Base-by-base conservation (phyloP, 2,329 filamentous ascomycete species). In the Hirsutella minnesotensis region DNA sequence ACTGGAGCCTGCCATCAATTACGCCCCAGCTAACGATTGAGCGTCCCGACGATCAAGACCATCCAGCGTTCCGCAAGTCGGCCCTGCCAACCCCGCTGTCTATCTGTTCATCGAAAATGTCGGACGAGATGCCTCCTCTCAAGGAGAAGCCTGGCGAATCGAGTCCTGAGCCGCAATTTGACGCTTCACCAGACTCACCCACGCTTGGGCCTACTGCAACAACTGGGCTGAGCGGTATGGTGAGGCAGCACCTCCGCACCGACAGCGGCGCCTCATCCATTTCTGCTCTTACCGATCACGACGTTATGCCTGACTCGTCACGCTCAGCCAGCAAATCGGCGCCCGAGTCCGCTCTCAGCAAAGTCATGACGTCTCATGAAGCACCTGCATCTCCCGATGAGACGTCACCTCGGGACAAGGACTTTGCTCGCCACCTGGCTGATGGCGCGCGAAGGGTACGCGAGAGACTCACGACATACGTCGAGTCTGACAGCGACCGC, bases 191-290 rank as follows among this genome's bases (percentile, higher is more conserved):
- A 9, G 86, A 94, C 53, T 94, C 88, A 0, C 88, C 89, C 1
- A 94, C 86, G 0, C 65, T 95, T 5, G 83, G 83, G 2, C 81
- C 84, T 0, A 68, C 68, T 15, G 43, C 56, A 10, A 27, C 24
- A 7, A 27, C 24, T 12, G 87, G 86, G 1, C 69, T 95, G 15
- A 90, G 82, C 53, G 84, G 83, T 2, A 75, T 95, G 68, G 81
- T 95, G 38, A 79, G 83, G 27, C 82, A 89, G 47, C 92, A 96
- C 66, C 66, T 96, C 34, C 79, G 92, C 40, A 79, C 79, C 29
- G 79, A 82, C 49, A 96, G 90, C 63, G 82, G 81, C 45, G 74
- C 79, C 13, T 96, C 90, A 1, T 94, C 87, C 0, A 71, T 92
- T 21, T 87, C 86, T 51, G 77, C 75, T 21, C 44, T 64, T 62